Conservation (phyloP, 73 alveolate genomes). For the Uronychia binucleata region DNA sequence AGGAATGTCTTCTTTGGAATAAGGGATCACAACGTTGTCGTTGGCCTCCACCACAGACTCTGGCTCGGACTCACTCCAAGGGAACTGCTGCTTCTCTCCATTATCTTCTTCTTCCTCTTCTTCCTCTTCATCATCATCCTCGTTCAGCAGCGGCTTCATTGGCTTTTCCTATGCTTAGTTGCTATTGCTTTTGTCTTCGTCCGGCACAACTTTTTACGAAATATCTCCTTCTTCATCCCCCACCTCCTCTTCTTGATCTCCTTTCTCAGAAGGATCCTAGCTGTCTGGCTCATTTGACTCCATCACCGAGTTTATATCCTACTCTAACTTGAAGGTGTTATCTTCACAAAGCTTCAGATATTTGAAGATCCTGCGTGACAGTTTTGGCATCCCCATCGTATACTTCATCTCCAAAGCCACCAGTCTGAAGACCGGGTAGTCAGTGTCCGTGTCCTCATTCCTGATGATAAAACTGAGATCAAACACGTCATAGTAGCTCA, state of each 20-base stretch:
- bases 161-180: too few relatives aligned
- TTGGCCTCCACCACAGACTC: too few relatives aligned
- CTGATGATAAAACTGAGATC: not conserved
- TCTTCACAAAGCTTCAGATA: not conserved
- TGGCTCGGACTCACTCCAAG: too few relatives aligned
- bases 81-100: not conserved
- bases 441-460: not conserved
- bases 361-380: not conserved
- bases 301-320: not conserved
- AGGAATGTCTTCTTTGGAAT: not conserved
- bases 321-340: not conserved
- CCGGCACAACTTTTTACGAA: too few relatives aligned
- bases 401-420: not conserved
- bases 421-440: not conserved
- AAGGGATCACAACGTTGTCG: not conserved
- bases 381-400: not conserved
- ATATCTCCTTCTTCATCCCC: not conserved
- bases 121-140: not conserved
- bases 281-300: not conserved
- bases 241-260: not conserved
- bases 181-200: not conserved
- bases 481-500: not conserved
- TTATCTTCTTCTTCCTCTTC: not conserved
- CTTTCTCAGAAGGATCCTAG: not conserved
- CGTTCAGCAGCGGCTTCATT: too few relatives aligned